Evolutionary conservation across 176 grass and related monocot species (phyloP).

Genomic region (Bonia amplexicaulis): DNA sequence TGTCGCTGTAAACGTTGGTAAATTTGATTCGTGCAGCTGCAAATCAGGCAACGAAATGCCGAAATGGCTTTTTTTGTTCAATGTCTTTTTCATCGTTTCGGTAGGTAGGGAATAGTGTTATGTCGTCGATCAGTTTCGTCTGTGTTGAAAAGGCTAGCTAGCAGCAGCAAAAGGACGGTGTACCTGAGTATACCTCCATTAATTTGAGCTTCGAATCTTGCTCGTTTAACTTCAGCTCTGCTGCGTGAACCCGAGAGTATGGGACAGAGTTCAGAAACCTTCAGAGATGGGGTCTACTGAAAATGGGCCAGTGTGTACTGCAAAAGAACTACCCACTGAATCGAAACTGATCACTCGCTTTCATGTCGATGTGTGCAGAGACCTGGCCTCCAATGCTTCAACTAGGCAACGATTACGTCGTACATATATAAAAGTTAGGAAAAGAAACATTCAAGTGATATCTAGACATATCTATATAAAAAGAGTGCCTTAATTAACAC

Average conservation of each 20-base stretch:
- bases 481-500: background rate
- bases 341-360: background rate
- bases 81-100: background rate
- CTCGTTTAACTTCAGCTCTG: background rate
- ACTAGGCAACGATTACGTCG: background rate
- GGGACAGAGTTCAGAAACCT: background rate
- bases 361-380: background rate
- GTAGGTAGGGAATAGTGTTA: background rate
- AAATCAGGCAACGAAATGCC: background rate
- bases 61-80: no score
- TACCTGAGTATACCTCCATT: background rate
- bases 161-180: background rate
- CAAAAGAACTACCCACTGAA: conserved; percentile 20
- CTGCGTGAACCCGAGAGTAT: background rate
- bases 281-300: background rate
- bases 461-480: no score
- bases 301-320: background rate
- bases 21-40: background rate
- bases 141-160: no score
- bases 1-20: background rate
- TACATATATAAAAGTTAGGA: no score
- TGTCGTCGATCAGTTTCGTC: background rate
- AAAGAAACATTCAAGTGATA: no score
- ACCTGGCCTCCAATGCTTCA: background rate
- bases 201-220: background rate